Conservation (phyloP, 352 stramenopile genomes). For the Pilasporangium apinafurcum region DNA sequence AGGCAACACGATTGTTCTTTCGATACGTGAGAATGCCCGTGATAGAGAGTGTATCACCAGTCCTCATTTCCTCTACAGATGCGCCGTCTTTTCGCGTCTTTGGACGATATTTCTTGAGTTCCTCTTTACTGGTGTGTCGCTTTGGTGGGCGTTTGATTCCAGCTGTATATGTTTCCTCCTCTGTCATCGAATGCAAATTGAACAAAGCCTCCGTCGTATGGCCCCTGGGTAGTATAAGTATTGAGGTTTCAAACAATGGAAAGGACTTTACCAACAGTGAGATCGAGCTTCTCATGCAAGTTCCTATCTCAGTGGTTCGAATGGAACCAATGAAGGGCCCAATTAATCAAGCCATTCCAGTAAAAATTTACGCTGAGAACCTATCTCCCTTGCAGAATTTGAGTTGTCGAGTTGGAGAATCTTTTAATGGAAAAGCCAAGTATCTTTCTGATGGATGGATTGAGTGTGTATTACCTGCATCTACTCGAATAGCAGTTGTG, state of each 20-base stretch:
- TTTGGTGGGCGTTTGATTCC: constrained; percentile 10
- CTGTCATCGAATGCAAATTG: constrained; percentile 18
- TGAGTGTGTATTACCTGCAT: constrained; percentile 24
- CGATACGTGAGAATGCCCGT: not conserved
- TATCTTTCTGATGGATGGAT: constrained; percentile 19
- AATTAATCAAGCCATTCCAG: constrained; percentile 6
- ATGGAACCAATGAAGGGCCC: constrained; percentile 14
- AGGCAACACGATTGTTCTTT: not conserved
- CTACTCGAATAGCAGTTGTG: not conserved
- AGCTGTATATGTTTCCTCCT: constrained; percentile 21
- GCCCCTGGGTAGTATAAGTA: constrained; percentile 1
- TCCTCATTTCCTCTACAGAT: constrained; percentile 1
- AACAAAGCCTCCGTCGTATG: constrained; percentile 3
- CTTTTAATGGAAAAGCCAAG: constrained; percentile 8
- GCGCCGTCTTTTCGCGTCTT: constrained; percentile 10
- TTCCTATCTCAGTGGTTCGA: constrained; percentile 8
- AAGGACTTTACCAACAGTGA: constrained; percentile 88
- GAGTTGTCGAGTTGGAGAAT: constrained; percentile 35
- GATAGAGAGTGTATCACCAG: constrained; percentile 2
- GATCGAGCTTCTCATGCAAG: constrained; percentile 48
- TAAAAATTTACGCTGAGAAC: constrained; percentile 17
- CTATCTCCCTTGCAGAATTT: constrained; percentile 19
- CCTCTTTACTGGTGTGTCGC: constrained; percentile 25
- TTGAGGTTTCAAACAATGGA: constrained; percentile 92
- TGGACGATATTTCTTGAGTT: constrained; percentile 33